phyloP scores from a whole-genome alignment of 1,284 basidiomycete species.

The Ganoderma sinense region DNA sequence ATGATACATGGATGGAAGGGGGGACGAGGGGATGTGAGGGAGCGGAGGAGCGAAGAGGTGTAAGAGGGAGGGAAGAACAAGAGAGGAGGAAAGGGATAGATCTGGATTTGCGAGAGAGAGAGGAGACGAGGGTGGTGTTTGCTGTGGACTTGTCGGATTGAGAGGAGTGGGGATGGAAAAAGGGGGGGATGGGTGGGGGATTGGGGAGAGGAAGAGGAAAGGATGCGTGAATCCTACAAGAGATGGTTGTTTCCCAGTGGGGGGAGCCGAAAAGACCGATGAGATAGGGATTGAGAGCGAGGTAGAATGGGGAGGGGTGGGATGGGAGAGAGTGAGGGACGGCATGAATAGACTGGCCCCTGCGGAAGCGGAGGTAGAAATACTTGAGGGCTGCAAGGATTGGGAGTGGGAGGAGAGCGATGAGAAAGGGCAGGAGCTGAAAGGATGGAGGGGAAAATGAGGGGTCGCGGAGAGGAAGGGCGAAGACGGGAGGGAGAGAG shows the following conservation, averaged over 20 bases:
- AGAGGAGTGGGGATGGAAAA: constrained; percentile 12
- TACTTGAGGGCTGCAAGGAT: constrained; percentile 30
- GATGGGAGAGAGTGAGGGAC: neutral
- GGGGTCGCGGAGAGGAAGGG: constrained; percentile 7
- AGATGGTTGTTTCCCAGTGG: constrained; percentile 33
- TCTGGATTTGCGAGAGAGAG: constrained; percentile 17
- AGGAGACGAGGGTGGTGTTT: constrained; percentile 20
- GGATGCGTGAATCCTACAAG: constrained; percentile 12
- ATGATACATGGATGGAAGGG: constrained; percentile 13
- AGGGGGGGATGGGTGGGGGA: constrained; percentile 11
- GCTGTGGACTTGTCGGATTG: constrained; percentile 18
- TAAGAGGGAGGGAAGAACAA: constrained; percentile 12
- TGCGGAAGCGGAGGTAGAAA: constrained; percentile 29
- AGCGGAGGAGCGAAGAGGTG: constrained; percentile 24
- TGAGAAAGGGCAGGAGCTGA: constrained; percentile 10
- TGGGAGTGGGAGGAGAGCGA: constrained; percentile 27
- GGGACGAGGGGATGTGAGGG: constrained; percentile 16
- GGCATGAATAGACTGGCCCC: constrained; percentile 27
- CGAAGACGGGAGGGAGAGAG: neutral
- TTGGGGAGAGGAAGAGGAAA: neutral
- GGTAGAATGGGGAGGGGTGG: constrained; percentile 7
- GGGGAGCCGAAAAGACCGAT: constrained; percentile 35
- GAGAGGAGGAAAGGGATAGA: constrained; percentile 19
- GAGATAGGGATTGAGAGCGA: constrained; percentile 27
- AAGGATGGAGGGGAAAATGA: neutral